These are phyloP conservation scores for Penstemon davidsonii DNA, from an alignment of 257 asterid species.

Conservation along the genomic window DNA sequence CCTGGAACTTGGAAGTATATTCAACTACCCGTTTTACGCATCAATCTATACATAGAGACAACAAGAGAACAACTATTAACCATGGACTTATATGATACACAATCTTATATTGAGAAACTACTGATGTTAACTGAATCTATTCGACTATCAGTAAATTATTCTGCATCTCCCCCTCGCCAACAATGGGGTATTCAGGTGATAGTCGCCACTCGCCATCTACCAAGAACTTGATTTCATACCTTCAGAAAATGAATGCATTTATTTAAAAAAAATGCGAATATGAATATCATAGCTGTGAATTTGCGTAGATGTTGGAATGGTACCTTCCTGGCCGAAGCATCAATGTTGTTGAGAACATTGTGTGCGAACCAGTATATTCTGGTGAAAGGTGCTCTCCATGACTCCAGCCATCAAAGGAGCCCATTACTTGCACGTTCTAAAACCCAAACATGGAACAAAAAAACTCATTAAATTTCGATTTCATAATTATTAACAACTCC, in stretches of 20 bases:
- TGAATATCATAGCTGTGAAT: constrained; percentile 6
- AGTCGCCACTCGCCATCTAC: constrained; percentile 84
- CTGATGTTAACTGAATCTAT: constrained; percentile 35
- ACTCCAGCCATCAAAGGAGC: constrained; percentile 91
- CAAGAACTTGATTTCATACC: constrained; percentile 83
- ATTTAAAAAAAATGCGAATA: constrained; percentile 5
- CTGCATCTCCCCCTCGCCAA: constrained; percentile 76
- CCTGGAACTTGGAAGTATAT: neutral
- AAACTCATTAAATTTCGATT: constrained; percentile 9
- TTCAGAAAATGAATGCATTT: constrained; percentile 24
- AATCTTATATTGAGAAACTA: neutral
- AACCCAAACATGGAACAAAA: constrained; percentile 19
- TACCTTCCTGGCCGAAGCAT: constrained; percentile 93
- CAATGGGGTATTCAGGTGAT: constrained; percentile 67
- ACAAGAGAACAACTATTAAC: neutral
- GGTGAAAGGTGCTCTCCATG: constrained; percentile 82
- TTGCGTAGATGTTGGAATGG: constrained; percentile 7
- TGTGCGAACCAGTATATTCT: constrained; percentile 66
- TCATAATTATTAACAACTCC: neutral
- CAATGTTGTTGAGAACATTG: constrained; percentile 72
- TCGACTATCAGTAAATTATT: constrained; percentile 79
- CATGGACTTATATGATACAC: neutral
- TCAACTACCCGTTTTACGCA: neutral
- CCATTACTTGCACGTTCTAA: constrained; percentile 94
- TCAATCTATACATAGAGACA: neutral